Evolutionary conservation across 805 yeast species (phyloP), one percentile per base, ranked within the genome.

Genomic region (Wickerhamiella parazyma): DNA sequence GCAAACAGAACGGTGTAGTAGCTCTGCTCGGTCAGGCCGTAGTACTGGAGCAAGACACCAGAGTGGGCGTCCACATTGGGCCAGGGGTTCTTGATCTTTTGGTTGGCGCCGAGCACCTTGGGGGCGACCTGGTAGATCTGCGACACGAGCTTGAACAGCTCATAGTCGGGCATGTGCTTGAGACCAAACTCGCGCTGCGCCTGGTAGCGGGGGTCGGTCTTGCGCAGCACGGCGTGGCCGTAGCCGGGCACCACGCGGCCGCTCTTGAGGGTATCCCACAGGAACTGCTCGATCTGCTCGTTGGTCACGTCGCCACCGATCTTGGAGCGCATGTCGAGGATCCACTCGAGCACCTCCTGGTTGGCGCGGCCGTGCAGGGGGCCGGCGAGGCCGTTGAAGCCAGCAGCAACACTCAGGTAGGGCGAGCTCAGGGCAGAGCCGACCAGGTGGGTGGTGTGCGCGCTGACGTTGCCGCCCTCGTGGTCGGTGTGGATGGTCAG

Each of bases 21-120:
- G 36, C 82, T 73, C 56, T 76, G 76, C 70, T 81, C 85, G 45
- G 80, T 78, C 60, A 81, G 68, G 55, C 93, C 93, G 69, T 81
- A 81, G 73, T 82, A 78, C 67, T 81, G 87, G 65, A 81, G 71
- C 55, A 82, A 66, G 50, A 80, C 85, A 68, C 93, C 93, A 41
- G 89, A 80, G 68, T 79, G 85, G 44, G 91, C 79, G 67, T 81
- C 93, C 52, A 81, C 93, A 62, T 81, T 81, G 66, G 93, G 91
- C 86, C 86, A 81, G 67, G 91, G 91, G 75, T 81, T 81, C 75
- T 81, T 80, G 60, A 89, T 81, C 75, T 82, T 82, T 64, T 89
- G 91, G 65, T 81, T 89, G 67, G 78, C 70, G 55, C 81, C 76
- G 55, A 81, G 72, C 41, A 81, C 89, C 53, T 64, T 72, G 65